A percentile compares a stretch with the other conserved stretches of the same genome.
These are phyloP conservation scores for Phellinidium pouzarii DNA, from an alignment of 1,284 basidiomycete genomes.

Conservation along the genomic window DNA sequence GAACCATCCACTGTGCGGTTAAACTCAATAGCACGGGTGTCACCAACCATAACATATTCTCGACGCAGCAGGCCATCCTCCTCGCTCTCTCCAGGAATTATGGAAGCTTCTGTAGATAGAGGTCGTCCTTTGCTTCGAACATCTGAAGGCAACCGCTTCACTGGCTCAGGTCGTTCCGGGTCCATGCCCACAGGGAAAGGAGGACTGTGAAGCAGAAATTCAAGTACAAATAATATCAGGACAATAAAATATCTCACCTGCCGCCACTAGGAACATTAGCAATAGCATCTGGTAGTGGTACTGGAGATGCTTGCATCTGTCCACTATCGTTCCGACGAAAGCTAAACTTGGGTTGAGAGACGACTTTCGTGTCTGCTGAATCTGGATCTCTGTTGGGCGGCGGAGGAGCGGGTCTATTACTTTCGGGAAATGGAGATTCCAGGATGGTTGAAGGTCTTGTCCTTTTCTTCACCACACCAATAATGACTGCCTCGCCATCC, in stretches of 20 bases:
- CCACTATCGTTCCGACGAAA: constrained; percentile 12
- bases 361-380: background rate
- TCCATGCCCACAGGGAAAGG: constrained; percentile 13
- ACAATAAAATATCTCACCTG: constrained; percentile 10
- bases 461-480: constrained; percentile 11
- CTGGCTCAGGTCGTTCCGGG: constrained; percentile 11
- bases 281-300: constrained; percentile 13
- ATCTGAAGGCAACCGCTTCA: constrained; percentile 7
- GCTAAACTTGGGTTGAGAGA: constrained; percentile 5
- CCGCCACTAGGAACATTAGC: constrained; percentile 13
- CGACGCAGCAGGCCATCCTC: constrained; percentile 67
- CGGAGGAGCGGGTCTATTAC: constrained; percentile 10
- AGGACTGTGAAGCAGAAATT: constrained; percentile 9
- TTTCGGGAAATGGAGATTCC: constrained; percentile 14
- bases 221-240: background rate
- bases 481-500: constrained; percentile 8
- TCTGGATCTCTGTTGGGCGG: constrained; percentile 1
- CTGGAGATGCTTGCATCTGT: background rate
- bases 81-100: constrained; percentile 76
- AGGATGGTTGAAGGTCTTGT: background rate
- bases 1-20: constrained; percentile 71
- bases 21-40: constrained; percentile 69
- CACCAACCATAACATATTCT: constrained; percentile 75
- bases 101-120: constrained; percentile 55
- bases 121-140: constrained; percentile 25